Percentiles rank a stretch among this genome's conserved stretches.
Conservation (phyloP, 306 rosid genomes). For the Gastrolobium bilobum region DNA sequence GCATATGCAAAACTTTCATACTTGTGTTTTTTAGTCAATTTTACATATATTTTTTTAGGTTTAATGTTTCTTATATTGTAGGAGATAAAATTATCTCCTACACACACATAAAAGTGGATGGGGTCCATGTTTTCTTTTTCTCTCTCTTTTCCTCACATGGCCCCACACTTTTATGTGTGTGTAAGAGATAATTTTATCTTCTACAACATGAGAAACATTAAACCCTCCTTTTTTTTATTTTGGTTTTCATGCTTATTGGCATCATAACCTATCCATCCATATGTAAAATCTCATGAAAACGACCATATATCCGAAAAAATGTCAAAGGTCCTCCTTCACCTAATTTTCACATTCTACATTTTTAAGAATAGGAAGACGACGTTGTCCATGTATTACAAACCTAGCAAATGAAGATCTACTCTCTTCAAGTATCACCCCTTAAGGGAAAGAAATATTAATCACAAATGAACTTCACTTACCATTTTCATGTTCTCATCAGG, state of each 20-base stretch:
- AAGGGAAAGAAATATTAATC: neutral
- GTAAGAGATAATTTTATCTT: no score
- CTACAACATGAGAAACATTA: no score
- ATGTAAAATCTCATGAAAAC: conserved; percentile 27
- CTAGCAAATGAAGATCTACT: neutral
- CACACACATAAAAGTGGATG: no score
- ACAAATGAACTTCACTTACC: conserved; percentile 22
- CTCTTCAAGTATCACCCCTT: conserved; percentile 27
- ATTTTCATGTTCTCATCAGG: conserved; percentile 14
- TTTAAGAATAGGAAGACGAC: neutral
- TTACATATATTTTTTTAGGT: neutral
- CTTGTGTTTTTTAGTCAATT: neutral
- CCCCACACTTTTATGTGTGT: no score
- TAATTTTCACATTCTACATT: neutral
- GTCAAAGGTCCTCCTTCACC: conserved; percentile 1
- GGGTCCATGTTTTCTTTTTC: no score
- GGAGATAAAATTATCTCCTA: no score
- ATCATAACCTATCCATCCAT: conserved; percentile 41
- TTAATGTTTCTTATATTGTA: no score
- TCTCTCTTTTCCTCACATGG: no score
- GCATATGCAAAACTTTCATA: conserved; percentile 12
- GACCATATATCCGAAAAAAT: conserved; percentile 16
- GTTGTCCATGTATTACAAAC: neutral
- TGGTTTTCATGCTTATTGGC: conserved; percentile 4
- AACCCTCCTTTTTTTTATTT: no score